Percentiles rank a stretch among this genome's conserved stretches.
phyloP scores from a whole-genome alignment of 257 asterid species.

The Plantago major region DNA sequence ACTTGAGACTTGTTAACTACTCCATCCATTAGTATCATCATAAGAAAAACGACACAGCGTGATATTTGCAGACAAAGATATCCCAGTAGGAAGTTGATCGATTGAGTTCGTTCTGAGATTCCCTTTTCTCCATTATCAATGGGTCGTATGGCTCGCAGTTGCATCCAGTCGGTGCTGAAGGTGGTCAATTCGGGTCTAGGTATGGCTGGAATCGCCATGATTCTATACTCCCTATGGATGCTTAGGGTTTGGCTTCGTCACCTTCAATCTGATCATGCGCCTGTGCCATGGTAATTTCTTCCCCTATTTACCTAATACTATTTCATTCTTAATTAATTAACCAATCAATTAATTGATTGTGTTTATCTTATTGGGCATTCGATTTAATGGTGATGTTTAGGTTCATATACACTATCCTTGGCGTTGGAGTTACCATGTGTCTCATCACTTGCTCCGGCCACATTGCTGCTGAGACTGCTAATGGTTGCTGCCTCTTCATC shows the following conservation, averaged over 20 bases:
- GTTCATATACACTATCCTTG: slow-evolving; percentile 58
- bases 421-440: slow-evolving; percentile 48
- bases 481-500: slow-evolving; percentile 54
- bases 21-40: no score
- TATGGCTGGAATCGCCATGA: slow-evolving; percentile 73
- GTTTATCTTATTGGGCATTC: no score
- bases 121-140: slow-evolving; percentile 22
- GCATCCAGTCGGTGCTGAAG: slow-evolving; percentile 68
- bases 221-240: slow-evolving; percentile 86
- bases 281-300: slow-evolving; percentile 58
- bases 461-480: slow-evolving; percentile 66
- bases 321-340: neutral
- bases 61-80: no score
- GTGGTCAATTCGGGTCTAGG: slow-evolving; percentile 69
- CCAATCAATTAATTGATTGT: neutral
- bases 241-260: slow-evolving; percentile 66
- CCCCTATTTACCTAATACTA: neutral
- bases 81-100: no score
- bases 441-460: slow-evolving; percentile 59
- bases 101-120: no score
- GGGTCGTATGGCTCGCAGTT: slow-evolving; percentile 67
- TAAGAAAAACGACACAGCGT: no score
- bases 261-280: slow-evolving; percentile 34
- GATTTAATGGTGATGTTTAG: slow-evolving; percentile 25
- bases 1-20: no score